A percentile compares a stretch with the other conserved stretches of the same genome.
Conservation (phyloP, 257 asterid genomes). For the Nicotiana attenuata region DNA sequence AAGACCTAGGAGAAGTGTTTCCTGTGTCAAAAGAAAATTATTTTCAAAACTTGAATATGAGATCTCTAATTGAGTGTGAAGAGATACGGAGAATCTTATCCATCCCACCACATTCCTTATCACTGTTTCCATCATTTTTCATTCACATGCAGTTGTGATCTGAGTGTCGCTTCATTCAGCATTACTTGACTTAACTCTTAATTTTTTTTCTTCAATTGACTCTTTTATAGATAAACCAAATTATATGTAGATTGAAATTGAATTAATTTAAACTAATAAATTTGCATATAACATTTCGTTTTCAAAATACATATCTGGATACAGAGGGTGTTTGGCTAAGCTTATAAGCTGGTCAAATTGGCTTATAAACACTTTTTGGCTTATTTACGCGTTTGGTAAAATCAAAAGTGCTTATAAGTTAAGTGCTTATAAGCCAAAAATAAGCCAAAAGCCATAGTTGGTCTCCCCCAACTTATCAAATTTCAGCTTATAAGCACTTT, state of each 20-base stretch:
- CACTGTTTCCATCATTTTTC: not conserved
- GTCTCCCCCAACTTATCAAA: no score
- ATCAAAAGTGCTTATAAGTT: no score
- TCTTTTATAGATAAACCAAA: not conserved
- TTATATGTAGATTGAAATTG: not conserved
- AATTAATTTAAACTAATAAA: not conserved
- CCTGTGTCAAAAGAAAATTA: no score
- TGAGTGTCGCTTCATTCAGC: not conserved
- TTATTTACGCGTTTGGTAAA: no score
- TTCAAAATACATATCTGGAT: not conserved
- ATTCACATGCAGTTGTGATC: not conserved
- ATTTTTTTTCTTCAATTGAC: not conserved
- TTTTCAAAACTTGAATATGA: not conserved
- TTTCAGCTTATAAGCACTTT: no score
- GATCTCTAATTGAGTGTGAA: accelerated
- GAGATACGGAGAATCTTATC: not conserved
- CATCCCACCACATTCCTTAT: not conserved
- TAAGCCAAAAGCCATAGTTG: no score
- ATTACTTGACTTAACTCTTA: not conserved
- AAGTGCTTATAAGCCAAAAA: no score
- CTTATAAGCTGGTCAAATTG: no score
- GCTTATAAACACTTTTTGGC: no score
- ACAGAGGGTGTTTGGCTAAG: no score
- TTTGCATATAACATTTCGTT: not conserved
- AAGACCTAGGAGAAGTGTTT: no score